Conservation (phyloP, 2,329 filamentous ascomycete species). For the Epichloe amarillans region DNA sequence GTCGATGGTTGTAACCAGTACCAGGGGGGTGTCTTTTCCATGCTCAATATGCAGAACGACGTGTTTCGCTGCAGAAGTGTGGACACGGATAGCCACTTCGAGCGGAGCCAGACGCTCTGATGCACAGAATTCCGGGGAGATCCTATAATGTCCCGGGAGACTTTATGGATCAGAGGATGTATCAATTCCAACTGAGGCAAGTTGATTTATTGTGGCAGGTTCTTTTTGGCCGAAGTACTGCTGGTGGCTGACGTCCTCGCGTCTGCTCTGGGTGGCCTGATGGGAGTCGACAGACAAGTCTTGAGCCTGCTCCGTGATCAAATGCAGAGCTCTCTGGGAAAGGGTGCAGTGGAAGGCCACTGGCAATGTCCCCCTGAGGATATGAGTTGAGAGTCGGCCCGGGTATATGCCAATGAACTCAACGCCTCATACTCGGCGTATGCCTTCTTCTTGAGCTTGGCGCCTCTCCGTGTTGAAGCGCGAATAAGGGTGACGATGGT, state of each 20-base stretch:
- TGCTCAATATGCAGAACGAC: constrained; percentile 3
- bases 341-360: not conserved
- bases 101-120: constrained; percentile 4
- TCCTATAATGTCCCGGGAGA: constrained; percentile 4
- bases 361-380: too few relatives aligned
- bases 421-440: not conserved
- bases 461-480: not conserved
- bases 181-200: not conserved
- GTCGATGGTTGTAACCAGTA: constrained; percentile 3
- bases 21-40: constrained; percentile 4
- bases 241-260: not conserved
- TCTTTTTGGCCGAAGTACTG: not conserved
- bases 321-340: not conserved
- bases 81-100: constrained; percentile 3
- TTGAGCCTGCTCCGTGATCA: not conserved
- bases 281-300: not conserved
- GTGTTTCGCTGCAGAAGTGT: constrained; percentile 5
- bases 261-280: not conserved
- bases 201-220: not conserved
- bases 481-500: not conserved
- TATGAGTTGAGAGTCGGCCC: too few relatives aligned
- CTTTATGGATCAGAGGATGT: not conserved
- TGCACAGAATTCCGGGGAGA: constrained; percentile 5
- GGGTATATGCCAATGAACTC: too few relatives aligned
- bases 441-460: not conserved